phyloP scores from a whole-genome alignment of 345 rosid species.

The Corymbia maculata region DNA sequence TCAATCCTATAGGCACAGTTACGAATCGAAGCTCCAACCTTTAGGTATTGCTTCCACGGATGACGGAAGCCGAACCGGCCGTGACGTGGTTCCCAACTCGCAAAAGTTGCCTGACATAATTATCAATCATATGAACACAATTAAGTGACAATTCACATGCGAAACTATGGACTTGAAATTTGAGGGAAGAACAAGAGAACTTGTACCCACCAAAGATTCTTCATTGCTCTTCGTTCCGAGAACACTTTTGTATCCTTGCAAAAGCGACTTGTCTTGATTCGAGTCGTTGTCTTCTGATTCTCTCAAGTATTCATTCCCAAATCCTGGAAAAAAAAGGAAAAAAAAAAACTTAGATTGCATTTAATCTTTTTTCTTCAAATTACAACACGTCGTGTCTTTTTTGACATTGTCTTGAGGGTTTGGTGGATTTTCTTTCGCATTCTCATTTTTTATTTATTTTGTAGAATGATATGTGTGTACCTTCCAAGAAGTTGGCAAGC shows the following conservation, averaged over 20 bases:
- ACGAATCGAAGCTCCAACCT: constrained; percentile 35
- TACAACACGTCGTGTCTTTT: neutral
- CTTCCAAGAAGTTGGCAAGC: constrained; percentile 51
- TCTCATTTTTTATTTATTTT: neutral
- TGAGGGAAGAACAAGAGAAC: neutral
- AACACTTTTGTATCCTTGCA: constrained; percentile 42
- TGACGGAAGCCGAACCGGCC: constrained; percentile 63
- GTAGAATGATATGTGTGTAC: constrained; percentile 8
- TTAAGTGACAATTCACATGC: neutral
- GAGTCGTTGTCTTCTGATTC: constrained; percentile 3
- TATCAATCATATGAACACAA: neutral
- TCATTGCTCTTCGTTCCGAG: constrained; percentile 51
- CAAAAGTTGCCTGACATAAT: constrained; percentile 54
- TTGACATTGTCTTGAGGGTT: neutral
- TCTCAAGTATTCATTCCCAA: constrained; percentile 44
- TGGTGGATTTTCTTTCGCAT: neutral
- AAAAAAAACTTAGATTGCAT: neutral
- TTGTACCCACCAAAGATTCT: constrained; percentile 57
- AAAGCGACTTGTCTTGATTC: constrained; percentile 9
- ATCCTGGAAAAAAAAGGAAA: constrained; percentile 18
- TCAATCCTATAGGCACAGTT: constrained; percentile 60
- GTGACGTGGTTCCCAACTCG: constrained; percentile 82
- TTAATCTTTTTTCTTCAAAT: neutral
- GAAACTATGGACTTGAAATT: neutral
- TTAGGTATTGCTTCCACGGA: constrained; percentile 69